These are phyloP conservation scores for Xerocomus potaroensis DNA, from an alignment of 768 basidiomycete genomes.

Conservation along the genomic window DNA sequence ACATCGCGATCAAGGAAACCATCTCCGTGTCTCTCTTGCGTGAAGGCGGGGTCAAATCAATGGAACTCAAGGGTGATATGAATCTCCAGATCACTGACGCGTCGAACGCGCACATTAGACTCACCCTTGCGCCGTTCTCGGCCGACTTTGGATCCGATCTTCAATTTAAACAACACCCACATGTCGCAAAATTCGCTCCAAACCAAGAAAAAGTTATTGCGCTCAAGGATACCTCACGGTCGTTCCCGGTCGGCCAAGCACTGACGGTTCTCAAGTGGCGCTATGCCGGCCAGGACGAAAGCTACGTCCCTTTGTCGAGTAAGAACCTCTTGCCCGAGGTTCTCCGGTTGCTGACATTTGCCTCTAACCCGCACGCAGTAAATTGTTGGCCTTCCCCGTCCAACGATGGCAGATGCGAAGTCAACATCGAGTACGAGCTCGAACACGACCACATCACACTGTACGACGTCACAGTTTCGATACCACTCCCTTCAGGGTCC, in stretches of 20 bases:
- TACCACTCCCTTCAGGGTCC: constrained; percentile 85
- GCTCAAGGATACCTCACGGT: constrained; percentile 75
- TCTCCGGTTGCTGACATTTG: too few species aligned
- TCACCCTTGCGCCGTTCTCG: constrained; percentile 56
- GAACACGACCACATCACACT: constrained; percentile 78
- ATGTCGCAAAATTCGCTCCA: constrained; percentile 81
- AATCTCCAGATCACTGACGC: constrained; percentile 83
- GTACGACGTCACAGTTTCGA: constrained; percentile 83
- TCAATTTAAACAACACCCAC: constrained; percentile 97
- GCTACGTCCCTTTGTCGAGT: constrained; percentile 88
- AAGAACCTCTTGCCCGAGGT: too few species aligned
- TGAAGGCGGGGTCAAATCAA: too few species aligned
- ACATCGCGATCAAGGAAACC: constrained; percentile 80
- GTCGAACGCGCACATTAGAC: constrained; percentile 62
- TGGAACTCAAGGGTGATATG: too few species aligned
- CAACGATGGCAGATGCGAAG: constrained; percentile 88
- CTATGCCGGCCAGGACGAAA: constrained; percentile 87
- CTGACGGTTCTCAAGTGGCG: constrained; percentile 92
- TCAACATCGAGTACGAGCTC: constrained; percentile 96
- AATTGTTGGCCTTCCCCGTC: constrained; percentile 96
- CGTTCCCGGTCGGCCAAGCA: constrained; percentile 85
- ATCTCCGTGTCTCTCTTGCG: constrained; percentile 77
- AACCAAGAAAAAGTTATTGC: constrained; percentile 66
- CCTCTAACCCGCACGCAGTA: too few species aligned
- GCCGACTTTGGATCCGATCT: constrained; percentile 62